Evolutionary conservation across 176 grass and related monocot genomes (phyloP), one percentile per base, ranked within the genome.

Genomic region (Eragrostis curvula): DNA sequence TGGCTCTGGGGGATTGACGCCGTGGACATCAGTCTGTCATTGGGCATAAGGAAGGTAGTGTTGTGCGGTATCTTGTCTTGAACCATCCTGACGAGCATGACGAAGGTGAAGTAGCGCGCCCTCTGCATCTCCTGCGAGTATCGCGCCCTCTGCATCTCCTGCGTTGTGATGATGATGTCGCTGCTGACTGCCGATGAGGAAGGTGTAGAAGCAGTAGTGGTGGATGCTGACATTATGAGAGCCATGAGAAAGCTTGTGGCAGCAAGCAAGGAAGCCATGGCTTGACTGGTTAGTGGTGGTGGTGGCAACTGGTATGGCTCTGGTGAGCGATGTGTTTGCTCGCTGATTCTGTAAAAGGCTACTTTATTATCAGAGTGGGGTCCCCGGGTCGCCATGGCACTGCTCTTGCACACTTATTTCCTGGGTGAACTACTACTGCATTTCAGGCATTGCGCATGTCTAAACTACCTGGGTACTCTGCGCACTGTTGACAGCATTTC

Each of bases 41-140:
- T 93, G 23, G 90, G 85, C 80, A 89, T 85, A 28, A 89, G 70
- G 68, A 93, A 90, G 29, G 90, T 93, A 21, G 71, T 90, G 79
- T 91, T 93, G 24, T 20, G 15, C 8, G 80, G 85, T 78, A 93
- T 43, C 82, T 86, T 87, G 64, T 81, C 56, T 40, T 79, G 67
- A 52, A 93, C 94, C 94, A 93, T 87, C 45, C 81, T 91, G 52
- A 91, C 17, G 44, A 86, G 86, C 88, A 93, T 91, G 56, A 71
- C 17, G 9, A 93, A 97, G 63, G 84, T 91, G 78, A 89, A 93
- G 77, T 89, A 91, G 30, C 88, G 45, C 0, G 78, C 86, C 16
- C 9, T 55, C 77, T 97, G 84, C 89, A 88, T 93, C 72, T 93
- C 86, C 74, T 84, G 85, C 10, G 12, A 93, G 77, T 89, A 91